Conservation (phyloP, 176 grass and related monocot species). For the Dendrocalamus sinicus region DNA sequence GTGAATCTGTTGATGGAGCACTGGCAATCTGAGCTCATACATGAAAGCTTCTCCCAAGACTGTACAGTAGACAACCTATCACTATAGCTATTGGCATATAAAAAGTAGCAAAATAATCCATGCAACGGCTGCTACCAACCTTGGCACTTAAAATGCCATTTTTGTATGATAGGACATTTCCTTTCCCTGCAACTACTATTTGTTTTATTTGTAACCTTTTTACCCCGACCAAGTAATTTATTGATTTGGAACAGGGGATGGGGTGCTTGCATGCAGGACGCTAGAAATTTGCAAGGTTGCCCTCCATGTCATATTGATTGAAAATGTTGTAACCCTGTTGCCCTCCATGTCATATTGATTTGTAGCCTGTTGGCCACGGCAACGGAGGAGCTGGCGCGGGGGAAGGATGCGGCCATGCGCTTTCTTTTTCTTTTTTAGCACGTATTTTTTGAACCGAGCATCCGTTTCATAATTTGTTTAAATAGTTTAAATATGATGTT, state of each 20-base stretch:
- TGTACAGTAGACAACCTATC: constrained; percentile 52
- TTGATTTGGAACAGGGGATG: not conserved
- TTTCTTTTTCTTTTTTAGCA: no score
- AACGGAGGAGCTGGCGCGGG: no score
- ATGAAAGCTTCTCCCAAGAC: not conserved
- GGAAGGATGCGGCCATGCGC: no score
- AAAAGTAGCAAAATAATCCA: constrained; percentile 41
- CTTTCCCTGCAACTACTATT: not conserved
- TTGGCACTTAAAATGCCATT: constrained; percentile 35
- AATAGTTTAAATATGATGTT: no score
- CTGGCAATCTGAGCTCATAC: constrained; percentile 56
- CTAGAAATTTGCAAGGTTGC: not conserved
- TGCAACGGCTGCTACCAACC: not conserved
- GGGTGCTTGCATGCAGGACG: not conserved
- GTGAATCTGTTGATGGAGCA: constrained; percentile 65
- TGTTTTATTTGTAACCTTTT: not conserved
- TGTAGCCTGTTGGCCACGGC: not conserved
- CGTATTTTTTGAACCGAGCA: no score
- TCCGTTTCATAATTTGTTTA: no score
- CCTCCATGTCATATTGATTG: not conserved
- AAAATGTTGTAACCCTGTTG: not conserved
- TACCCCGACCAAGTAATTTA: not conserved
- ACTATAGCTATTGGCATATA: constrained; percentile 46
- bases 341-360: not conserved
- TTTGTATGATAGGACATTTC: constrained; percentile 38